A percentile compares a stretch with the other conserved stretches of the same genome.
Conservation (phyloP, 2,329 filamentous ascomycete species). For the Venturia oleaginea region DNA sequence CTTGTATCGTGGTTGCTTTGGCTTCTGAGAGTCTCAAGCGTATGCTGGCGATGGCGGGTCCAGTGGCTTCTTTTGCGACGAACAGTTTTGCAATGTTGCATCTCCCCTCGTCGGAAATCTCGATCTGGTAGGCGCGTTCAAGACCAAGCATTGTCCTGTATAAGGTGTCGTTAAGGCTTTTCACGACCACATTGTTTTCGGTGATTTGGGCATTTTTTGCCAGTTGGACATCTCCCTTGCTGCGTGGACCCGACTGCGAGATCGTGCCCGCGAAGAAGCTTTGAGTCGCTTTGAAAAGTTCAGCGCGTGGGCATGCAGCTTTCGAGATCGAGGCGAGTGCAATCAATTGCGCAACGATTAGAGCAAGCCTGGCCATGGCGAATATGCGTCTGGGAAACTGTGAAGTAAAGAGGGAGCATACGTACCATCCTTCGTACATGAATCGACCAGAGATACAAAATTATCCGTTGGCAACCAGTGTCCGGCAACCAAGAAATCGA, state of each 20-base stretch:
- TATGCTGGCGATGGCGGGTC: neutral
- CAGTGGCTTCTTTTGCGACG: neutral
- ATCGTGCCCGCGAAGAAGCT: neutral
- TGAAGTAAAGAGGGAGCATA: neutral
- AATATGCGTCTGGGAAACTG: too few species aligned
- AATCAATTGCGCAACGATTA: neutral
- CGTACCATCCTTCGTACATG: too few species aligned
- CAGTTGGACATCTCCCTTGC: neutral
- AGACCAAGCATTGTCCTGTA: neutral
- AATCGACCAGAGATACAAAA: neutral
- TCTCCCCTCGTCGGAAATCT: neutral
- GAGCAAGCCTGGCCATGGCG: neutral
- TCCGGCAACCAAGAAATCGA: too few species aligned
- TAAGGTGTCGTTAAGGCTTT: neutral
- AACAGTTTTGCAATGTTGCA: neutral
- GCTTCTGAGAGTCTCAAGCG: neutral
- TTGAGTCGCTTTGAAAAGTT: neutral
- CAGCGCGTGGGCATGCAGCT: neutral
- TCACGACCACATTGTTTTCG: neutral
- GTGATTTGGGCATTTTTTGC: constrained; percentile 9
- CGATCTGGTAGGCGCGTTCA: neutral
- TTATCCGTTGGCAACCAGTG: too few species aligned
- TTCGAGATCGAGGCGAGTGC: too few species aligned
- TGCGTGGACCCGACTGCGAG: too few species aligned
- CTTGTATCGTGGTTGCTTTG: neutral